Conservation (phyloP, 2,329 filamentous ascomycete species). For the Penicillium rolfsii region DNA sequence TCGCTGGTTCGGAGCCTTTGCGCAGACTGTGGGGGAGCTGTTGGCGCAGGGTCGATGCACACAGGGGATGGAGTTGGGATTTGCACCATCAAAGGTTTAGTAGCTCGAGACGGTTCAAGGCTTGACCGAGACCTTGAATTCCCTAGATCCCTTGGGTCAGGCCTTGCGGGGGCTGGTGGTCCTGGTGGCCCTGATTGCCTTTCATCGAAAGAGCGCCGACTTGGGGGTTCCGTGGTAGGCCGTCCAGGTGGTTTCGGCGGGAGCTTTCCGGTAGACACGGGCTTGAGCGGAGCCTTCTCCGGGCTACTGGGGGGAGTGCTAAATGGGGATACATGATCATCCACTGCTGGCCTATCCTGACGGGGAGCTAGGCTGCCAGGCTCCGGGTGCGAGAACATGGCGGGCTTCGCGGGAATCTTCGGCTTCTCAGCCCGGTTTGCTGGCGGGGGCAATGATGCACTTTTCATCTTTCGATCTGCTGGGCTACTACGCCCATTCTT, state of each 20-base stretch:
- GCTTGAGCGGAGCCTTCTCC: slow-evolving; percentile 56
- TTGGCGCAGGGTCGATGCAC: slow-evolving; percentile 24
- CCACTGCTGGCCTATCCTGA: slow-evolving; percentile 35
- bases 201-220: slow-evolving; percentile 35
- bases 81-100: slow-evolving; percentile 39
- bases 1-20: slow-evolving; percentile 35
- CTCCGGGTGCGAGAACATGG: slow-evolving; percentile 38
- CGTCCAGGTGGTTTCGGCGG: slow-evolving; percentile 26
- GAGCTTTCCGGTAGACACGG: slow-evolving; percentile 18
- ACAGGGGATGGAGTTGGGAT: slow-evolving; percentile 33
- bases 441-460: slow-evolving; percentile 65
- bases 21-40: slow-evolving; percentile 48
- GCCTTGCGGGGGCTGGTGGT: slow-evolving; percentile 17
- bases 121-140: slow-evolving; percentile 33
- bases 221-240: slow-evolving; percentile 32
- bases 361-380: slow-evolving; percentile 33
- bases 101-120: slow-evolving; percentile 33
- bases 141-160: slow-evolving; percentile 38
- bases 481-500: slow-evolving; percentile 24
- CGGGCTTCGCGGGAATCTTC: slow-evolving; percentile 59
- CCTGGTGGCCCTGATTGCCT: slow-evolving; percentile 30
- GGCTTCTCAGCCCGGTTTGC: slow-evolving; percentile 82
- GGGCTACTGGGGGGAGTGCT: slow-evolving; percentile 80
- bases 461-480: slow-evolving; percentile 41
- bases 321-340: slow-evolving; percentile 72